Evolutionary conservation across 108 stramenopile species (phyloP), one percentile per base, ranked within the genome.

Genomic region (Halocafeteria seosinensis): DNA sequence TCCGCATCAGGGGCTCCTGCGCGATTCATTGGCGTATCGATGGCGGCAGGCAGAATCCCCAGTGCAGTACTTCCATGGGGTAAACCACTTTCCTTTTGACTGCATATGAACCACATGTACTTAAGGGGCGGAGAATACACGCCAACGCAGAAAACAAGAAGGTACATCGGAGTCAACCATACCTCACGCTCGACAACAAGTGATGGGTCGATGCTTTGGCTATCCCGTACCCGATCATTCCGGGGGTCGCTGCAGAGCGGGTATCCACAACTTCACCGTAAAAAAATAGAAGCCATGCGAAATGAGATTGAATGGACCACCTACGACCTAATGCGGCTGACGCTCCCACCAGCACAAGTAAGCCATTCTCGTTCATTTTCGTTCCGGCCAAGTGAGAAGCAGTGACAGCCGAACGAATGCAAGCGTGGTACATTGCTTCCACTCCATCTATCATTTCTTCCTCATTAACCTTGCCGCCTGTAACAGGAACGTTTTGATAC

Each of bases 211-310:
- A 52, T 3, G 64, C 62, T 38, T 70, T 70, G 55, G 60, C 61
- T 55, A 70, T 70, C 34, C 69, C 62, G 36, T 70, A 70, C 13
- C 69, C 69, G 0, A 55, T 24, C 30, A 70, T 62, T 23, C 67
- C 67, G 38, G 62, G 36, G 0, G 33, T 30, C 0, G 38, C 58
- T 17, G 58, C 65, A n/a, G 37, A 47, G 32, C 23, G 51, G 38
- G 8, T 11, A 4, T 9, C 4, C n/a, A n/a, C n/a, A n/a, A n/a
- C n/a, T n/a, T n/a, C n/a, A n/a, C n/a, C n/a, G n/a, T n/a, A n/a
- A n/a, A n/a, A n/a, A n/a, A n/a, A n/a, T n/a, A n/a, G n/a, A n/a
- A n/a, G n/a, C n/a, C n/a, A n/a, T n/a, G n/a, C n/a, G n/a, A n/a
- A n/a, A n/a, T n/a, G n/a, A n/a, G n/a, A n/a, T n/a, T n/a, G n/a